Base-by-base conservation (phyloP, 2,329 filamentous ascomycete genomes). In the Botrytis tulipae region DNA sequence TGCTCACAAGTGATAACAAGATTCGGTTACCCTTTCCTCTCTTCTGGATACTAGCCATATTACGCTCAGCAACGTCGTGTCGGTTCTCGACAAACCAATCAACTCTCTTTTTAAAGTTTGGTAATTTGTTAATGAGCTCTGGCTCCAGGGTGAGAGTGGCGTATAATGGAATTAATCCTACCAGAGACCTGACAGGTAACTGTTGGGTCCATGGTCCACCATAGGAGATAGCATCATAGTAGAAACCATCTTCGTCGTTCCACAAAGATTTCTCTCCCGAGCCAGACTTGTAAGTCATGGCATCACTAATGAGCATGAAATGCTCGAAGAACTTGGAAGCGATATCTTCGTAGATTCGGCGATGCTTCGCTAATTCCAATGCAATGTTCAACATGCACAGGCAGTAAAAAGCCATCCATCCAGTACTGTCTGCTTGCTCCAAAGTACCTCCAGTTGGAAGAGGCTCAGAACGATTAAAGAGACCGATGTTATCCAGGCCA, bases 291-390 rank as follows among this genome's bases (percentile, higher is more conserved):
- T 92, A 95, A 0, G 92, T 94, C 95, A 98, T 98, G 73, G 95
- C 96, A 84, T 98, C 96, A 80, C 94, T 97, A 82, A 98, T 98
- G 82, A 98, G 91, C 80, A 98, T 93, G 84, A 98, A 98, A 81
- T 98, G 96, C 84, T 98, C 96, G 80, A 98, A 98, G 86, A 98
- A 98, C 83, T 98, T 98, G 69, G 94, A 97, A 2, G 95, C 95
- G 85, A 98, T 92, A 80, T 98, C 95, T 85, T 98, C 95, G 82
- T 98, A 98, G 73, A 92, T 97, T 59, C 95, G 91, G 63, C 96
- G 91, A 82, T 98, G 94, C 84, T 98, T 98, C 74, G 95, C 95
- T 77, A 98, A 87, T 84, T 98, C 96, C 20, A 98, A 88, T 22
- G 95, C 91, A 80, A 98, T 98, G 84, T 98, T 98, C 80, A 98